Base-by-base conservation (phyloP, 2,329 filamentous ascomycete genomes). In the Macrophomina tecta region DNA sequence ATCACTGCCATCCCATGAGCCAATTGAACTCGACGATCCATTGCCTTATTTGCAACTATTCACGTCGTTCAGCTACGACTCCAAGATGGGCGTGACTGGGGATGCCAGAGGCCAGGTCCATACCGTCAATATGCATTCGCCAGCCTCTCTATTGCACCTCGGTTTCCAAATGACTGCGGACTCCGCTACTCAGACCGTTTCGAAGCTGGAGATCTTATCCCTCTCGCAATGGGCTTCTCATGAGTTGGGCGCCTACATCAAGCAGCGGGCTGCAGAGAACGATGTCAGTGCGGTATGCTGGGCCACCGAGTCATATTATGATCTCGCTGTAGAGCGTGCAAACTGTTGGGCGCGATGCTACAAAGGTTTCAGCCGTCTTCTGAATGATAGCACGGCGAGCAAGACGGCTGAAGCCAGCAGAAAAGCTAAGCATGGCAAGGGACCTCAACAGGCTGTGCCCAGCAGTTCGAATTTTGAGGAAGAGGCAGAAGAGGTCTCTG, bases 11-110 rank as follows among this genome's bases (percentile, higher is more conserved):
- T 91, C 90, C 1, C 91, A 94, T 72, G 85, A 88, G 1, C 82
- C 83, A 1, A 82, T 93, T 79, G 83, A 86, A 0, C 83, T 90
- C 1, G 81, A 84, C 0, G 87, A 93, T 68, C 87, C 90, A 60
- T 78, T 91, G 2, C 87, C 90, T 0, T 93, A 90, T 70, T 82
- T 94, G 0, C 86, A 90, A 53, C 83, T 90, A 8, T 93, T 95
- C 72, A 91, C 87, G 0, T 87, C 90, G 0, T 83, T 95, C 14
- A 82, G 81, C 0, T 88, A 91, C 67, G 82, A 83, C 0, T 89
- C 88, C 0, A 72, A 68, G 18, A 66, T 78, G 1, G 49, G 46
- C 36, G 38, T 49, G 18, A 28, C 40, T 11, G 52, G 70, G 3
- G 65, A 73, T 49, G 14, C 32, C 16, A 38, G 49, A 9, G 60